Evolutionary conservation across 1,139 yeast species (phyloP), one percentile per base, ranked within the genome.

Genomic region (Scheffersomyces insectosa): DNA sequence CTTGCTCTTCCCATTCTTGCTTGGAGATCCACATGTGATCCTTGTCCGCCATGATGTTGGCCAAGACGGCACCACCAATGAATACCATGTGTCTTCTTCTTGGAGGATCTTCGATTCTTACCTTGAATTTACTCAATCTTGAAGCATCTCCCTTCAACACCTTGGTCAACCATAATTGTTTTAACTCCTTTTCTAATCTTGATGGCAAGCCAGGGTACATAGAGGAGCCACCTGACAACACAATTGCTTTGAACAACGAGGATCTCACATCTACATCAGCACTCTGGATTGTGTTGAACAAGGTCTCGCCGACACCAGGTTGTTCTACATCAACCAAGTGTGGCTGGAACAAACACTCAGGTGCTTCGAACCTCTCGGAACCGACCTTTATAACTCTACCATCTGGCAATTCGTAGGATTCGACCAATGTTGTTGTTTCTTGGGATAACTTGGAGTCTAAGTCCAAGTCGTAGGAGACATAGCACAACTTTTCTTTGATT

Each of bases 131-230:
- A 52, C 83, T 88, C 54, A 93, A 76, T 62, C 98, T 80, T 14
- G 90, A 63, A 33, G 97, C 85, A 68, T 93, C 96, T 39, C 91
- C 93, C 54, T 85, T 83, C 49, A 93, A 79, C 13, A 93, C 97
- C 57, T 83, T 81, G 4, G 95, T 83, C 51, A 88, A 82, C 99
- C 99, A 95, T 54, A 90, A 81, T 65, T 93, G 99, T 68, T 93
- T 93, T 65, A 93, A 78, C 67, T 93, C 99, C 67, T 89, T 91
- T 65, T 93, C 99, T 54, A 95, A 75, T 60, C 99, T 80, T 10
- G 97, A 87, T 28, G 99, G 99, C 54, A 95, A 78, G 29, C 99
- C 99, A 1, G 99, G 99, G 64, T 95, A 93, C 99, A 95, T 93
- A 41, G 96, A 87, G 2, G 98, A 91, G 43, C 99, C 99, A 62